A percentile compares a stretch with the other conserved stretches of the same genome.
Conservation (phyloP, 495 filamentous ascomycete species). For the Aspergillus conjunctus region DNA sequence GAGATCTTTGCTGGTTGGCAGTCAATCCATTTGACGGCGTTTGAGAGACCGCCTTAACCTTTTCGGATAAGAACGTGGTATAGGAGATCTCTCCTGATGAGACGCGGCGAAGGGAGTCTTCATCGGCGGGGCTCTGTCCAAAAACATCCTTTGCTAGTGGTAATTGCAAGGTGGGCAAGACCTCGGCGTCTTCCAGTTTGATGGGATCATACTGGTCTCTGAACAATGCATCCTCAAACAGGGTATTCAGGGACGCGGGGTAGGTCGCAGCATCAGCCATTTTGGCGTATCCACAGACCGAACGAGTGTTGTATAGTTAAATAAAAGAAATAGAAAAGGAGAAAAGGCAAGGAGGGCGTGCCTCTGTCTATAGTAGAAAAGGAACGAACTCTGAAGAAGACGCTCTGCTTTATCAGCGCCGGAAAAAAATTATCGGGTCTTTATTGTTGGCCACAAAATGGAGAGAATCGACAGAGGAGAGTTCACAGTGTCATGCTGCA, state of each 20-base stretch:
- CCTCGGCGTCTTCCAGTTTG: constrained; percentile 38
- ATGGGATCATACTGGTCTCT: constrained; percentile 42
- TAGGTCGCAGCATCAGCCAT: constrained; percentile 35
- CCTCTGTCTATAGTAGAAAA: neutral
- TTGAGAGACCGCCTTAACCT: constrained; percentile 32
- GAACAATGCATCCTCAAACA: constrained; percentile 37
- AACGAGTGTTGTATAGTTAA: neutral
- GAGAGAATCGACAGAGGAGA: constrained; percentile 5
- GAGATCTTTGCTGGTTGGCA: constrained; percentile 39
- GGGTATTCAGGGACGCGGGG: constrained; percentile 37
- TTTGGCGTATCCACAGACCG: neutral
- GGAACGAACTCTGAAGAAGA: neutral
- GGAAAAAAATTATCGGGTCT: neutral
- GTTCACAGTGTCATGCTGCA: constrained; percentile 8
- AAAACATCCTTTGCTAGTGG: constrained; percentile 42
- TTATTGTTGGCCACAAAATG: neutral
- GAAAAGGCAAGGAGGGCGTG: neutral
- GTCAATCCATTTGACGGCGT: constrained; percentile 30
- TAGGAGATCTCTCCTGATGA: constrained; percentile 38
- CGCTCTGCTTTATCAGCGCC: too few relatives aligned
- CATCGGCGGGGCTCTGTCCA: constrained; percentile 33
- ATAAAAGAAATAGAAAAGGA: neutral
- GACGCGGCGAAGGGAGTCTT: constrained; percentile 30
- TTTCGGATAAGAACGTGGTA: constrained; percentile 38
- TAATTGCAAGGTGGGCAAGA: constrained; percentile 40